A percentile compares a stretch with the other conserved stretches of the same genome.
Evolutionary conservation across 495 filamentous ascomycete genomes (phyloP).

Genomic region (Sordaria brevicollis): DNA sequence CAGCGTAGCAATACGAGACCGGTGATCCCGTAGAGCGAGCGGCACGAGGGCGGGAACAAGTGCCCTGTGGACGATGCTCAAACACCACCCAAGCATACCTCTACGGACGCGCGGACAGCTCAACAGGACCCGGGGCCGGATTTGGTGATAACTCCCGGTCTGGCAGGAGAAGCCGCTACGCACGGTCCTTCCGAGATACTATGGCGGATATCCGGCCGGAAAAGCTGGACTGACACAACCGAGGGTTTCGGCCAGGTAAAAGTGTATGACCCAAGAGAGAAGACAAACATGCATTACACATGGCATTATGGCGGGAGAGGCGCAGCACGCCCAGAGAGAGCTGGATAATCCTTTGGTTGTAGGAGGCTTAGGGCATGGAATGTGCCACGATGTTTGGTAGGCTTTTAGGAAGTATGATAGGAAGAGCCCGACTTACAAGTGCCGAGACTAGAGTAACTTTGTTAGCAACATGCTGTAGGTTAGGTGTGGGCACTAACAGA

Average conservation of each 20-base stretch:
- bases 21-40: neutral
- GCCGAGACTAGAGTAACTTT: neutral
- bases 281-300: neutral
- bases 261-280: neutral
- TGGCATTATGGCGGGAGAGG: neutral
- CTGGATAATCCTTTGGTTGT: neutral
- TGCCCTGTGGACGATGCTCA: neutral
- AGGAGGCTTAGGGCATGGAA: neutral
- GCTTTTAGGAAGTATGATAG: too few relatives aligned
- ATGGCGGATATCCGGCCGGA: neutral
- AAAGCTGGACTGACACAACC: neutral
- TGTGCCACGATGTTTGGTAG: neutral
- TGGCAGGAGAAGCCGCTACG: neutral
- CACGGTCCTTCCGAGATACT: neutral
- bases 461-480: neutral
- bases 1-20: neutral
- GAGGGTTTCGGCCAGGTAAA: neutral
- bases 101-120: neutral
- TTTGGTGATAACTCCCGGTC: neutral
- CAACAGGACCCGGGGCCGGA: neutral
- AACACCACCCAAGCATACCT: neutral
- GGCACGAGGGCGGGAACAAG: neutral
- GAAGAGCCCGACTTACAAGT: neutral
- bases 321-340: neutral
- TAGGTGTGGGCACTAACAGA: neutral